Evolutionary conservation across 78 protist species (phyloP).

Genomic region (Dictyostelium capitatum): DNA sequence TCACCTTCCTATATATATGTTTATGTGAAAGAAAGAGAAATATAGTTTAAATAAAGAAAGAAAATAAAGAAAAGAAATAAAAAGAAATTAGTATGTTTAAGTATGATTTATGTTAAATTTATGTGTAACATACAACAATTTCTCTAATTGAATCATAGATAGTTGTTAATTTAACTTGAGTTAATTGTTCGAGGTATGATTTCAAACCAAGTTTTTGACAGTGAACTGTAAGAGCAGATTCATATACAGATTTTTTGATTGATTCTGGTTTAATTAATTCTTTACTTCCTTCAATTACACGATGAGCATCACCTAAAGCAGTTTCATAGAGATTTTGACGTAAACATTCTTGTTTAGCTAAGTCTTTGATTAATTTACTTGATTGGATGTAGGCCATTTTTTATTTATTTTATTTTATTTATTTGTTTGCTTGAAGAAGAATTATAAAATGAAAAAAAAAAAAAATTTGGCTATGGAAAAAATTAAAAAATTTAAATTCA

Average conservation of each 20-base stretch:
- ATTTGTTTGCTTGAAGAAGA: not conserved
- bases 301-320: not conserved
- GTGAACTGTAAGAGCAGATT: not conserved
- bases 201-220: not conserved
- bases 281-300: not conserved
- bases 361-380: not conserved
- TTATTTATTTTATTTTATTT: not conserved
- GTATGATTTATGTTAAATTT: not conserved
- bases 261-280: not conserved
- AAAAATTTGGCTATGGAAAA: too few relatives aligned
- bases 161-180: not conserved
- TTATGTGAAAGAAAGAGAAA: too few relatives aligned
- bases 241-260: not conserved
- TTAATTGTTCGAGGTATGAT: not conserved
- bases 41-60: not conserved
- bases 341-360: constrained; percentile 1
- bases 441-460: too few relatives aligned
- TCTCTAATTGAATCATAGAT: not conserved
- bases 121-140: not conserved
- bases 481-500: too few relatives aligned
- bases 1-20: constrained; percentile 14
- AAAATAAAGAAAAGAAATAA: not conserved
- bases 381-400: not conserved
- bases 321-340: not conserved
- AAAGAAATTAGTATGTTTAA: not conserved